Evolutionary conservation across 2,329 filamentous ascomycete species (phyloP), one percentile per base, ranked within the genome.

Genomic region (Diaporthe longicolla): DNA sequence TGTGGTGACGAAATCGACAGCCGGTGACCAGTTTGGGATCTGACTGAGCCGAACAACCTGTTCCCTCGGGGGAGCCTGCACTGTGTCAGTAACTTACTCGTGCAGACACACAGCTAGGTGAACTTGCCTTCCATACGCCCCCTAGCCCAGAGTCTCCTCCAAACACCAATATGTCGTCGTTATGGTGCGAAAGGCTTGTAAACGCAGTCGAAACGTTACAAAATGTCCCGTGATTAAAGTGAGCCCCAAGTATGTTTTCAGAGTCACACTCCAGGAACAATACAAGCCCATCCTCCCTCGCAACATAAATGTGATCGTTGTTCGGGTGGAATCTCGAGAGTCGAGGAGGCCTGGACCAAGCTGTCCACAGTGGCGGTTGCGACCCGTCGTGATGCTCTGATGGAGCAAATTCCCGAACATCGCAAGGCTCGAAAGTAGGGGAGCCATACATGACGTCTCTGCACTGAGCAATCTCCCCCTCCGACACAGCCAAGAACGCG

Each of bases 151-250:
- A 93, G 77, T 94, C 92, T 0, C 96, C 95, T 6, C 93, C 93
- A 63, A 93, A 90, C 48, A 97, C 89, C 61, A 98, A 85, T n/a
- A 97, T 88, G 81, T 98, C 95, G 3, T 91, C 91, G 24, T 74
- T 75, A 35, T 74, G 72, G 29, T 71, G 37, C 24, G 68, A 69
- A n/a, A 94, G 87, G 70, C 92, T 93, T 69, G 95, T 93, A 81
- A 98, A 97, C 3, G 95, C 95, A 3, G 89, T 92, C 73, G 95
- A 93, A 61, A 97, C 93, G 75, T 93, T 94, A 78, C 93, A 93
- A 77, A 94, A 91, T 68, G 88, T 87, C 10, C 93, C 93, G 73
- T 94, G 87, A 71, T 89, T 86, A 59, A 88, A 87, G 71, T 88
- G 85, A 54, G 87, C 86, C 69, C 88, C 86, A 70, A 92, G 81